Evolutionary conservation across 2,329 filamentous ascomycete genomes (phyloP).

Genomic region (Passalora sequoiae): DNA sequence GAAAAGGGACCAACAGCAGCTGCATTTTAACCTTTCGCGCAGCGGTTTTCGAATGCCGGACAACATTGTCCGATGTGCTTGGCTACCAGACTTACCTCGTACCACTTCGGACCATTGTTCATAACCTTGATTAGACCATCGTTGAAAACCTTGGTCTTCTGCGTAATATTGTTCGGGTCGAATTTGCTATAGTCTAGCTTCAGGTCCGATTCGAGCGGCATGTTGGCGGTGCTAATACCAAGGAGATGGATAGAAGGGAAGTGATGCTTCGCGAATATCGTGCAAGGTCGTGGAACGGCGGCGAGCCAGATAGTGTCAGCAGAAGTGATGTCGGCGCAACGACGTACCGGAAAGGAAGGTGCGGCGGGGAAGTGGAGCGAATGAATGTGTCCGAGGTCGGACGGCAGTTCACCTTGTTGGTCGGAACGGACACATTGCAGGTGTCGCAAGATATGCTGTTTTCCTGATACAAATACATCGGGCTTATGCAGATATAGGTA

Average conservation of each 20-base stretch:
- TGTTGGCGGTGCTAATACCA: slow-evolving; percentile 3
- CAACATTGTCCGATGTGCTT: too few species aligned
- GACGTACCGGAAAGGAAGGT: neutral
- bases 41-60: too few species aligned
- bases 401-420: too few species aligned
- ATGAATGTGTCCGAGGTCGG: neutral
- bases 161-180: slow-evolving; percentile 36
- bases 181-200: slow-evolving; percentile 39
- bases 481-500: too few species aligned
- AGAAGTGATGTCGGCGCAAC: neutral
- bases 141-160: slow-evolving; percentile 44
- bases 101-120: slow-evolving; percentile 47
- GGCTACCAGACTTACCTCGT: slow-evolving; percentile 42
- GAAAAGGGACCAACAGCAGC: neutral
- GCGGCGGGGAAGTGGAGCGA: neutral
- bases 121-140: slow-evolving; percentile 41
- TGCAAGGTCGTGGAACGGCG: too few species aligned
- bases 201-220: slow-evolving; percentile 25
- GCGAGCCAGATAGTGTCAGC: neutral
- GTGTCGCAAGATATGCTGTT: too few species aligned
- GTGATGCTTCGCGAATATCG: neutral
- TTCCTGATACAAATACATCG: too few species aligned
- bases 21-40: too few species aligned
- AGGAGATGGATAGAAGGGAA: neutral
- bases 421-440: too few species aligned